Percentiles rank a stretch among this genome's conserved stretches.
Conservation (phyloP, 2,329 filamentous ascomycete species). For the Colletotrichum destructivum region DNA sequence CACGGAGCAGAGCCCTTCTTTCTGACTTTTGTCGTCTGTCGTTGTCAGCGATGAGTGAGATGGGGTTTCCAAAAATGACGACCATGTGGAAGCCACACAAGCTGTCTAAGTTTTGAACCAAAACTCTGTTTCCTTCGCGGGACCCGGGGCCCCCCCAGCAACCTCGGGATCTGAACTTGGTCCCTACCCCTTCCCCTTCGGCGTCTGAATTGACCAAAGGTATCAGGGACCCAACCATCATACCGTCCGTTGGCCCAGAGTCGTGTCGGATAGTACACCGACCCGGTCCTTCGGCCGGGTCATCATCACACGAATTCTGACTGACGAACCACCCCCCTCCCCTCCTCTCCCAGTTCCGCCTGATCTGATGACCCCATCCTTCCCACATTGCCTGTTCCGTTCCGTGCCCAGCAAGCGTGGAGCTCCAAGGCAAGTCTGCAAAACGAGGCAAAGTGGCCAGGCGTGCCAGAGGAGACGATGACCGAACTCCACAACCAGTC, state of each 20-base stretch:
- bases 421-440: slow-evolving; percentile 1
- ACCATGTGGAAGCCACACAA: slow-evolving; percentile 42
- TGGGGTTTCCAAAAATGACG: slow-evolving; percentile 40
- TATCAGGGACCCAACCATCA: slow-evolving; percentile 6
- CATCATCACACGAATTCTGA: slow-evolving; percentile 6
- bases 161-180: slow-evolving; percentile 39
- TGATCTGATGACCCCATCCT: background rate
- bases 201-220: slow-evolving; percentile 8
- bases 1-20: slow-evolving; percentile 38
- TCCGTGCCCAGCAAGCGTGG: slow-evolving; percentile 22
- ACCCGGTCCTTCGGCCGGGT: slow-evolving; percentile 15
- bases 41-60: slow-evolving; percentile 38
- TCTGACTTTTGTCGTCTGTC: slow-evolving; percentile 23
- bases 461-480: slow-evolving; percentile 10
- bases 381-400: slow-evolving; percentile 13
- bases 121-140: slow-evolving; percentile 40
- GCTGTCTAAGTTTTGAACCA: slow-evolving; percentile 33
- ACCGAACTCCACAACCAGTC: slow-evolving; percentile 22
- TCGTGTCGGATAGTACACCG: slow-evolving; percentile 32
- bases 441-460: slow-evolving; percentile 11
- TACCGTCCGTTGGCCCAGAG: background rate
- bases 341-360: slow-evolving; percentile 1
- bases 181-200: slow-evolving; percentile 4
- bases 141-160: slow-evolving; percentile 20
- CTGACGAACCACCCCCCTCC: slow-evolving; percentile 2